phyloP scores from a whole-genome alignment of 352 stramenopile genomes.

The Phytophthora melonis region DNA sequence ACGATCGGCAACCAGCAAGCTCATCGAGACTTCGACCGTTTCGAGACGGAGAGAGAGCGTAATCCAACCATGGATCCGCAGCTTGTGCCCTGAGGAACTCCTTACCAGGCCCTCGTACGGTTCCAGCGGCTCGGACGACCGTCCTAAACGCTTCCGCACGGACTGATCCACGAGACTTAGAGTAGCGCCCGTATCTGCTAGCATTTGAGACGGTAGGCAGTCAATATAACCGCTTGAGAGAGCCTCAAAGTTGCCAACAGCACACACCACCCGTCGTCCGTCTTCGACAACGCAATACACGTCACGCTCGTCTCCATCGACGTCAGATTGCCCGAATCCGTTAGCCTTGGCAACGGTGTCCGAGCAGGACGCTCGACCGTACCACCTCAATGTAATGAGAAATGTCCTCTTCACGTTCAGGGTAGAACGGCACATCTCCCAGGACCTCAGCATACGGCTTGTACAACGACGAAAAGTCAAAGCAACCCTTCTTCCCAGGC shows the following conservation, averaged over 20 bases:
- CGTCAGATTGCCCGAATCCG: neutral
- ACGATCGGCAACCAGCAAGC: neutral
- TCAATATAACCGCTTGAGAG: slow-evolving; percentile 1
- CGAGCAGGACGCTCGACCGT: neutral
- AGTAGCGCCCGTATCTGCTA: slow-evolving; percentile 7
- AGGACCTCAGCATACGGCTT: neutral
- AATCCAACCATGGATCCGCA: neutral
- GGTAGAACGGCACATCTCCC: neutral
- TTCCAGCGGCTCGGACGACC: neutral
- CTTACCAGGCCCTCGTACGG: neutral
- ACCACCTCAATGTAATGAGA: neutral
- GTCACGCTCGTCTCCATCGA: neutral
- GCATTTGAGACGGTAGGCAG: slow-evolving; percentile 3
- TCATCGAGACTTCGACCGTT: neutral
- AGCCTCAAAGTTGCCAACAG: slow-evolving; percentile 2
- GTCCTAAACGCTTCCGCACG: neutral
- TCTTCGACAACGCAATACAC: neutral
- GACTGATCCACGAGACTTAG: neutral
- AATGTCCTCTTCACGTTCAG: neutral
- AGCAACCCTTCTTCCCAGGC: neutral
- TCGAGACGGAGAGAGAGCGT: neutral
- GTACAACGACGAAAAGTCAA: slow-evolving; percentile 8
- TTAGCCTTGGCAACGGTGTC: neutral
- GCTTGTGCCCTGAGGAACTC: neutral
- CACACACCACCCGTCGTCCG: neutral